A percentile compares a stretch with the other conserved stretches of the same genome.
These are phyloP conservation scores for Epichloe baconii DNA, from an alignment of 2,329 filamentous ascomycete species.

Conservation along the genomic window DNA sequence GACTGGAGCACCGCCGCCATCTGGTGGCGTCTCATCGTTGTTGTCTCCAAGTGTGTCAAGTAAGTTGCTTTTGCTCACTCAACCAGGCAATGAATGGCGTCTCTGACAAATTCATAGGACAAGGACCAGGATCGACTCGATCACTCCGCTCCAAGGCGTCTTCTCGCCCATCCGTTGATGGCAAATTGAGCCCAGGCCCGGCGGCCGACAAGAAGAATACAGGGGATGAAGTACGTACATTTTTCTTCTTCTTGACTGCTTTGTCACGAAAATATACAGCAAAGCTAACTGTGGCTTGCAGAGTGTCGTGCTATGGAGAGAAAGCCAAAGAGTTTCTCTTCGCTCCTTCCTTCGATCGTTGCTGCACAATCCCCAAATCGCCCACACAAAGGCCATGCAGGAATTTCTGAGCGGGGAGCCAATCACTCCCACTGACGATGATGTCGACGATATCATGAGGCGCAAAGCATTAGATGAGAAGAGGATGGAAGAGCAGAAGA, in stretches of 20 bases:
- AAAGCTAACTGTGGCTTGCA: conserved; percentile 20
- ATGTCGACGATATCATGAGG: conserved; percentile 65
- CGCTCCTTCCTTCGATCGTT: conserved; percentile 82
- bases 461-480: conserved; percentile 77
- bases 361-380: conserved; percentile 71
- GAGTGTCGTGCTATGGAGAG: conserved; percentile 58
- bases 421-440: conserved; percentile 65
- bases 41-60: conserved; percentile 6
- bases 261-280: not conserved
- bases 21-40: conserved; percentile 12
- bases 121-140: conserved; percentile 15
- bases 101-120: not conserved
- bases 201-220: conserved; percentile 9
- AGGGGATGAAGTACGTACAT: conserved; percentile 12
- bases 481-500: conserved; percentile 80
- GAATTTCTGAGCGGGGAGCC: conserved; percentile 71
- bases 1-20: conserved; percentile 22
- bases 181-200: conserved; percentile 14
- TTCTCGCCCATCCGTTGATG: conserved; percentile 20
- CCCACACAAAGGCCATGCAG: conserved; percentile 67
- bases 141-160: conserved; percentile 18
- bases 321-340: conserved; percentile 82
- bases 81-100: not conserved
- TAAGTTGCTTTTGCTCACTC: not conserved
- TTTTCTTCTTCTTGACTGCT: not conserved